phyloP scores from a whole-genome alignment of 2,329 filamentous ascomycete genomes.

The Zymoseptoria brevis region DNA sequence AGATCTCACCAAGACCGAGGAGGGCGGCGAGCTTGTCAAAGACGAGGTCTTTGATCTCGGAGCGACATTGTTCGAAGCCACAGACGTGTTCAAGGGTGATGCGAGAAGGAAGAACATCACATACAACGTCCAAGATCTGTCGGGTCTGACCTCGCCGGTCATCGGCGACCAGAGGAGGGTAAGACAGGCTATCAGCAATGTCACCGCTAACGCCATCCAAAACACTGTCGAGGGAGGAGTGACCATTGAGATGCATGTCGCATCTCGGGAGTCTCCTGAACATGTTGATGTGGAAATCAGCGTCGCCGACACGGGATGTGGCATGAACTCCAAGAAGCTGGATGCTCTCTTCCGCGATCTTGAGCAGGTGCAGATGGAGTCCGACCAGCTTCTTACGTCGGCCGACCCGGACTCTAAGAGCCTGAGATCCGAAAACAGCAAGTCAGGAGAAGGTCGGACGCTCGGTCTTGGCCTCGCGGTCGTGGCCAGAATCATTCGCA shows the following conservation, averaged over 20 bases:
- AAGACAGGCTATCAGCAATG: constrained; percentile 74
- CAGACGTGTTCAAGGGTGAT: constrained; percentile 64
- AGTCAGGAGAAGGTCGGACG: constrained; percentile 36
- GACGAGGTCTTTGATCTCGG: constrained; percentile 70
- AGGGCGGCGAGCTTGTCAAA: constrained; percentile 69
- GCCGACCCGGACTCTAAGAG: constrained; percentile 27
- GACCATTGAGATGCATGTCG: constrained; percentile 60
- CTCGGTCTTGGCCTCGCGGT: constrained; percentile 79
- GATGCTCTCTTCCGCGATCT: constrained; percentile 55
- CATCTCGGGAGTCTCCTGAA: constrained; percentile 40
- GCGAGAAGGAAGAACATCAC: constrained; percentile 66
- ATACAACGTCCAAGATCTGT: constrained; percentile 60
- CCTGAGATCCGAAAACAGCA: constrained; percentile 22
- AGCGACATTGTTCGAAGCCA: constrained; percentile 66
- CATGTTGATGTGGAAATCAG: constrained; percentile 65
- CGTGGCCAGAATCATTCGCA: constrained; percentile 78
- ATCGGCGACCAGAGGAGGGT: constrained; percentile 72
- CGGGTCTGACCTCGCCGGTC: constrained; percentile 61
- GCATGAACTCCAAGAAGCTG: constrained; percentile 50
- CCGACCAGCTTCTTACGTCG: constrained; percentile 41
- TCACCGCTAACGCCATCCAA: constrained; percentile 78
- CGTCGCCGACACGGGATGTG: constrained; percentile 66
- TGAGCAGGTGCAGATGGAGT: constrained; percentile 56
- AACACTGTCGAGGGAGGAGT: constrained; percentile 63
- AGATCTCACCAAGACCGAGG: constrained; percentile 80